Conservation (phyloP, 1,284 basidiomycete genomes). For the Ganoderma meredithae region DNA sequence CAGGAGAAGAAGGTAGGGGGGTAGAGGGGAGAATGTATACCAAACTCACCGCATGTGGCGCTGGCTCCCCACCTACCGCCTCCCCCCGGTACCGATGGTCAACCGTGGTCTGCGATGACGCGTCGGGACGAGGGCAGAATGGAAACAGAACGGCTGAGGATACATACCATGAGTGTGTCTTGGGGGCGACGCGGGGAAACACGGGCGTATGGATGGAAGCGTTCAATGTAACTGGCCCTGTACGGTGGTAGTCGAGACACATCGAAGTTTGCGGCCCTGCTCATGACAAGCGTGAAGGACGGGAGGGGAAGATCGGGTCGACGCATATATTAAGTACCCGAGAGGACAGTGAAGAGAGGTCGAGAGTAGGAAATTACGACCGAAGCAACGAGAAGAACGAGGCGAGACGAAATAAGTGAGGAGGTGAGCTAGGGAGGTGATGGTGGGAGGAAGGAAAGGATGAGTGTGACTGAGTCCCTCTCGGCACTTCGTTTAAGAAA, state of each 20-base stretch:
- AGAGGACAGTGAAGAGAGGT: neutral
- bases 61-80: slow-evolving; percentile 13
- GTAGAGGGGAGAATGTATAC: slow-evolving; percentile 2
- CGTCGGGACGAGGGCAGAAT: neutral
- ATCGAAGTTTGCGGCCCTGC: slow-evolving; percentile 18
- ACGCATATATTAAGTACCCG: slow-evolving; percentile 16
- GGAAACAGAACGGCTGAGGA: neutral
- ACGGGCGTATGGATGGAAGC: slow-evolving; percentile 35
- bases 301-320: slow-evolving; percentile 22
- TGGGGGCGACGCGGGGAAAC: slow-evolving; percentile 17
- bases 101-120: slow-evolving; percentile 13
- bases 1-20: neutral
- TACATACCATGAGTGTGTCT: slow-evolving; percentile 37
- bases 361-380: neutral
- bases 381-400: neutral
- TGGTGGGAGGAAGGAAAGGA: slow-evolving; percentile 3
- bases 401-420: neutral
- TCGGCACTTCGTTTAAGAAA: slow-evolving; percentile 8
- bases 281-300: slow-evolving; percentile 20
- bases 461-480: neutral
- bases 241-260: slow-evolving; percentile 34
- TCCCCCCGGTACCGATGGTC: slow-evolving; percentile 17
- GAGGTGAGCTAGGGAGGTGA: neutral
- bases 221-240: slow-evolving; percentile 30
- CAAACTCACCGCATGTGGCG: slow-evolving; percentile 9